These are phyloP conservation scores for Boletus bicolor DNA, from an alignment of 768 basidiomycete species.

Conservation along the genomic window DNA sequence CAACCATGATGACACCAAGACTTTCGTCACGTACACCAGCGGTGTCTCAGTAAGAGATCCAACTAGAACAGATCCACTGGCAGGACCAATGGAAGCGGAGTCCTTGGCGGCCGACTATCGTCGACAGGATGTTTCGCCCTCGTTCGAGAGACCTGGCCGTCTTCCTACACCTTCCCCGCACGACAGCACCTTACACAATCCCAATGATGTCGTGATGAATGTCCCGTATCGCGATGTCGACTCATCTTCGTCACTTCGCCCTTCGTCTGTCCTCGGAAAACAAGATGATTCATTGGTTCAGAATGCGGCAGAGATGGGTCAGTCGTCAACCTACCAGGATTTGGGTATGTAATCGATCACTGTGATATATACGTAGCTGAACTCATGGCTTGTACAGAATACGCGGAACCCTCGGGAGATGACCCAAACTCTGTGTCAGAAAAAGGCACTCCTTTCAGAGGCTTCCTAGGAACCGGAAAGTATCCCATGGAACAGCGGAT, in stretches of 20 bases:
- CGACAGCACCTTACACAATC: slow-evolving; percentile 2
- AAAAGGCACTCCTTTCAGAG: slow-evolving; percentile 40
- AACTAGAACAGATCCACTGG: neutral
- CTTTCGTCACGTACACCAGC: slow-evolving; percentile 22
- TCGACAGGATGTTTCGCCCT: slow-evolving; percentile 19
- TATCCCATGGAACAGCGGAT: slow-evolving; percentile 79
- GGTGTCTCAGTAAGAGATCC: slow-evolving; percentile 16
- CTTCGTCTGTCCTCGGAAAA: slow-evolving; percentile 18
- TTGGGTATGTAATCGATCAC: slow-evolving; percentile 39
- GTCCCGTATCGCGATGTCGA: slow-evolving; percentile 26
- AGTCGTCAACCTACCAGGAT: slow-evolving; percentile 45
- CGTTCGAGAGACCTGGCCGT: slow-evolving; percentile 8
- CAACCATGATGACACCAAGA: slow-evolving; percentile 17
- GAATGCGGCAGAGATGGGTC: slow-evolving; percentile 42
- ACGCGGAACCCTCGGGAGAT: slow-evolving; percentile 49
- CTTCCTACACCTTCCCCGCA: slow-evolving; percentile 17
- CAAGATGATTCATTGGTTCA: slow-evolving; percentile 41
- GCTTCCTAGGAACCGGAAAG: slow-evolving; percentile 44
- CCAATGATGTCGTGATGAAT: slow-evolving; percentile 5
- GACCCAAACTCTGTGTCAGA: slow-evolving; percentile 31
- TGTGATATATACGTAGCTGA: neutral
- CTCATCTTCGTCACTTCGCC: slow-evolving; percentile 6
- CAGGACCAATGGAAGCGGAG: slow-evolving; percentile 22
- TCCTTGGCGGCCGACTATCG: slow-evolving; percentile 28
- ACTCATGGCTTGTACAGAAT: slow-evolving; percentile 44